A percentile compares a stretch with the other conserved stretches of the same genome.
phyloP scores from a whole-genome alignment of 1,284 basidiomycete species.

The Malassezia slooffiae region DNA sequence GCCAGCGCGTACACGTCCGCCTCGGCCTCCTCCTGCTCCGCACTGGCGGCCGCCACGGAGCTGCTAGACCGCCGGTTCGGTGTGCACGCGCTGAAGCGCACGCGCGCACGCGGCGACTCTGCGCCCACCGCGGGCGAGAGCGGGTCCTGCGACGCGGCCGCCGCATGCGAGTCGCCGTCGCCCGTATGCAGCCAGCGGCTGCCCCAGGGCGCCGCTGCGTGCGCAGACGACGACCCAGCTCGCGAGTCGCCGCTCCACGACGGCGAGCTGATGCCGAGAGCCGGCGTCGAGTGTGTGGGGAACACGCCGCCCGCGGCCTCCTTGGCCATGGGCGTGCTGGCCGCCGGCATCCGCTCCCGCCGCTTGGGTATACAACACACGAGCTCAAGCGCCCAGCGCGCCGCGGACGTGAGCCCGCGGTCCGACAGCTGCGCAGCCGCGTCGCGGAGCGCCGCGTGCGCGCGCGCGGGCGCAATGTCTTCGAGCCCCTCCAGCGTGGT shows the following conservation, averaged over 20 bases:
- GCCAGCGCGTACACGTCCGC: conserved; percentile 56
- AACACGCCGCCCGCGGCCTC: conserved; percentile 7
- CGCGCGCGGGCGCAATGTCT: conserved; percentile 6
- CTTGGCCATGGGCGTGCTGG: not conserved
- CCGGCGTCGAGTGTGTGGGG: conserved; percentile 40
- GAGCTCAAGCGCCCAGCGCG: conserved; percentile 31
- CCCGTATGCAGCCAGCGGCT: conserved; percentile 22
- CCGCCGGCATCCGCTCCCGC: not conserved
- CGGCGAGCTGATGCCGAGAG: conserved; percentile 19
- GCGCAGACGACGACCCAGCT: not conserved
- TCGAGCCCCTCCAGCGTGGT: conserved; percentile 6
- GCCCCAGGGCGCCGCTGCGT: conserved; percentile 11
- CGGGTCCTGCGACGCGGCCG: conserved; percentile 20
- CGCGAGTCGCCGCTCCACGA: conserved; percentile 7
- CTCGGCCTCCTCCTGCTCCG: conserved; percentile 17
- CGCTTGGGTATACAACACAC: conserved; percentile 20
- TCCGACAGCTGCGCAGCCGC: conserved; percentile 7
- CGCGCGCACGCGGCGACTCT: conserved; percentile 3
- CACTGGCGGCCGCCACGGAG: not conserved
- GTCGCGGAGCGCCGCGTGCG: conserved; percentile 1
- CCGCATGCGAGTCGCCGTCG: too few relatives aligned
- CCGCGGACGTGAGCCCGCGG: conserved; percentile 5
- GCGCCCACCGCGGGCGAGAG: conserved; percentile 18
- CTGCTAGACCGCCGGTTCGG: not conserved
- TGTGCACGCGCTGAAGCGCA: conserved; percentile 2